phyloP scores from a whole-genome alignment of 2,329 filamentous ascomycete species.

The Dothistroma pini region DNA sequence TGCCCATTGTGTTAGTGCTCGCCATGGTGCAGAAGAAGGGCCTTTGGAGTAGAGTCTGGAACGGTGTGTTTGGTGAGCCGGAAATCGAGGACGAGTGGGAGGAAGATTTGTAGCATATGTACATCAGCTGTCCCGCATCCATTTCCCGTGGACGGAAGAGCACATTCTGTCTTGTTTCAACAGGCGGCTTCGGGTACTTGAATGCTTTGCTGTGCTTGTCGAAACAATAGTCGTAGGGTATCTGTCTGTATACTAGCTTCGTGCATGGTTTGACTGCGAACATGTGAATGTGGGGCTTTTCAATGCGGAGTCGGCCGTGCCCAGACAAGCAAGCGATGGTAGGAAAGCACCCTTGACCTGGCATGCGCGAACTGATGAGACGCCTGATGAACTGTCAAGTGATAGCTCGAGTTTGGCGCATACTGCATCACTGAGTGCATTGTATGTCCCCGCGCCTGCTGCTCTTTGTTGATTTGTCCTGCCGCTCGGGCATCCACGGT shows the following conservation, averaged over 20 bases:
- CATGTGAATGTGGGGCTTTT: neutral
- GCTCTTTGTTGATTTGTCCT: neutral
- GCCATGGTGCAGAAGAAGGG: slow-evolving; percentile 93
- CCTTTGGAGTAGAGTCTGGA: slow-evolving; percentile 80
- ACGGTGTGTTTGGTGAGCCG: slow-evolving; percentile 56
- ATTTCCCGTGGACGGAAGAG: neutral
- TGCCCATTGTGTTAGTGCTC: slow-evolving; percentile 83
- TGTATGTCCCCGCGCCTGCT: neutral
- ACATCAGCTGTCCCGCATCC: neutral
- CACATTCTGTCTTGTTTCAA: neutral
- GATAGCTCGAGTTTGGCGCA: neutral
- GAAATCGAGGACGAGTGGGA: slow-evolving; percentile 55
- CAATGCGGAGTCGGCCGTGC: neutral
- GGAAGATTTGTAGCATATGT: slow-evolving; percentile 34
- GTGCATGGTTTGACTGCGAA: neutral
- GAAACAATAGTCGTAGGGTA: neutral
- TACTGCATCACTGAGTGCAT: neutral
- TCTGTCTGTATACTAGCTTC: neutral
- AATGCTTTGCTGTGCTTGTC: neutral
- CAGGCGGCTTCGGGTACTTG: neutral
- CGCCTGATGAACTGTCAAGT: neutral
- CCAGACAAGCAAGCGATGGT: neutral
- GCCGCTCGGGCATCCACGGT: neutral
- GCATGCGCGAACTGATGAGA: neutral
- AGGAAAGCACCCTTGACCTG: neutral